phyloP scores from a whole-genome alignment of 352 stramenopile genomes.

The Pythium pyrilobum region DNA sequence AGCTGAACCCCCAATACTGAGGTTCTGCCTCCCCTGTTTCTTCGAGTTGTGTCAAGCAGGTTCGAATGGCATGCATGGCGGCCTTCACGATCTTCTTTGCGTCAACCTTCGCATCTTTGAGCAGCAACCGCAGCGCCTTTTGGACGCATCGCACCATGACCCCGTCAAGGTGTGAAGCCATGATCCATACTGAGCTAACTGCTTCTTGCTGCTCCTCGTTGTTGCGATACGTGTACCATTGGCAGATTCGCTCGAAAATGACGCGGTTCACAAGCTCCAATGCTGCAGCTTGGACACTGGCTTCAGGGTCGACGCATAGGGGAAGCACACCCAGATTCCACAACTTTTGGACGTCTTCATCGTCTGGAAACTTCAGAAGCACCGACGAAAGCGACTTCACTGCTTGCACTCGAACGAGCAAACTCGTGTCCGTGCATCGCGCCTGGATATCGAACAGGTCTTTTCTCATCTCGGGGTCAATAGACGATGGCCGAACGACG shows the following conservation, averaged over 20 bases:
- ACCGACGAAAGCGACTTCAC: constrained; percentile 79
- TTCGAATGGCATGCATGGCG: constrained; percentile 59
- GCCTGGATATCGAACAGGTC: constrained; percentile 77
- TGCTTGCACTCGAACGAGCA: constrained; percentile 76
- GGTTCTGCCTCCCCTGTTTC: constrained; percentile 32
- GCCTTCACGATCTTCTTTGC: constrained; percentile 48
- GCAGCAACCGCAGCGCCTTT: constrained; percentile 60
- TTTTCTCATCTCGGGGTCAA: constrained; percentile 49
- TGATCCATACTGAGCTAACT: constrained; percentile 49
- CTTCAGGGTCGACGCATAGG: constrained; percentile 74
- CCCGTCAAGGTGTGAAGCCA: constrained; percentile 67
- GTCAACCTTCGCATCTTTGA: constrained; percentile 59
- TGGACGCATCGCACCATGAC: constrained; percentile 74
- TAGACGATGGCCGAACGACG: constrained; percentile 35
- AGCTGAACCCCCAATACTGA: constrained; percentile 76
- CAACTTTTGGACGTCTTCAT: constrained; percentile 68
- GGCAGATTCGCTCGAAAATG: constrained; percentile 62
- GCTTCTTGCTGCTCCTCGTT: constrained; percentile 24
- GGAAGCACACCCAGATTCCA: constrained; percentile 84
- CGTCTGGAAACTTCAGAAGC: constrained; percentile 59
- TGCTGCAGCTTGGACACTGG: constrained; percentile 58
- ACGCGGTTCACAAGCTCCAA: constrained; percentile 52
- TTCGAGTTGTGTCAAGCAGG: constrained; percentile 37
- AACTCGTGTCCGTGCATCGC: constrained; percentile 65
- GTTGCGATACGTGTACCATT: constrained; percentile 43